phyloP scores from a whole-genome alignment of 768 basidiomycete species.

The Auriculariales sp. region DNA sequence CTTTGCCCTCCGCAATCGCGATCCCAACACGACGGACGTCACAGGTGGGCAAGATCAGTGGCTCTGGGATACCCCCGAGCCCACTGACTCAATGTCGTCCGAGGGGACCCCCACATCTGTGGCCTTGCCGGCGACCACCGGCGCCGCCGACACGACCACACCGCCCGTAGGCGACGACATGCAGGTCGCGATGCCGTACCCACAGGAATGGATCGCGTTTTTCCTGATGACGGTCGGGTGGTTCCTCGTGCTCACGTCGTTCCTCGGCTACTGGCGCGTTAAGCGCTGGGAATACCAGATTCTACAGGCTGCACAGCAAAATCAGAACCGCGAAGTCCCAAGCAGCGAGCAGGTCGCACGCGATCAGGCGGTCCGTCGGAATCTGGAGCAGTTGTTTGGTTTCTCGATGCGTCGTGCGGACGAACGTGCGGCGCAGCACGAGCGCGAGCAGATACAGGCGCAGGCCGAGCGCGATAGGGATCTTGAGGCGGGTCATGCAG shows the following conservation, averaged over 20 bases:
- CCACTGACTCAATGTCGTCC: neutral
- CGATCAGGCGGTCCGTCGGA: slow-evolving; percentile 35
- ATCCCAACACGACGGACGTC: neutral
- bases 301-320: slow-evolving; percentile 24
- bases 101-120: slow-evolving; percentile 17
- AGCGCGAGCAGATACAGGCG: neutral
- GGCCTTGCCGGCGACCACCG: slow-evolving; percentile 1
- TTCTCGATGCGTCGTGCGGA: slow-evolving; percentile 14
- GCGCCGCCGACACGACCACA: neutral
- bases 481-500: neutral
- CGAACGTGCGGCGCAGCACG: neutral
- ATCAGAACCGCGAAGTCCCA: slow-evolving; percentile 15
- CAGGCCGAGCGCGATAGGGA: neutral
- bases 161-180: neutral
- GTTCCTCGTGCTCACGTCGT: slow-evolving; percentile 78
- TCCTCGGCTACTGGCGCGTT: slow-evolving; percentile 70
- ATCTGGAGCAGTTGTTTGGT: slow-evolving; percentile 39
- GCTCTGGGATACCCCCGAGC: neutral
- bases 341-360: slow-evolving; percentile 34
- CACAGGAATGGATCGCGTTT: slow-evolving; percentile 84
- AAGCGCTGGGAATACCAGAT: slow-evolving; percentile 74
- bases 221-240: slow-evolving; percentile 85
- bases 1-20: slow-evolving; percentile 33
- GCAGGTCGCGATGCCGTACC: slow-evolving; percentile 14
- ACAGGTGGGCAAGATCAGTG: neutral